Evolutionary conservation across 2,329 filamentous ascomycete genomes (phyloP).

Genomic region (Dactylonectria macrodidyma): DNA sequence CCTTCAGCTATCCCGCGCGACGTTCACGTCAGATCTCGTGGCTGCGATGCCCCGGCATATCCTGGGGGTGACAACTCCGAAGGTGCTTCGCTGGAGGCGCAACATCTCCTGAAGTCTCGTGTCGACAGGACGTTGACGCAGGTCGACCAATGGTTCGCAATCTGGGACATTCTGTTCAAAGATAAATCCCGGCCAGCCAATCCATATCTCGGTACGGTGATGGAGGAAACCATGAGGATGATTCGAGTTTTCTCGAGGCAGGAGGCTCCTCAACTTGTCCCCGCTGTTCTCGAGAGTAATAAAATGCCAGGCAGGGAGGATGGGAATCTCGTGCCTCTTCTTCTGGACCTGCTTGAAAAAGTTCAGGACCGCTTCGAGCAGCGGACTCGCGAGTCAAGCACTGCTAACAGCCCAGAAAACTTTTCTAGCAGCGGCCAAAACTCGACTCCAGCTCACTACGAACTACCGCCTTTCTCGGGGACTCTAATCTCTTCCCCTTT

Average conservation of each 20-base stretch:
- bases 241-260: conserved; percentile 30
- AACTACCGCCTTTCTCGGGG: background rate
- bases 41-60: background rate
- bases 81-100: conserved; percentile 24
- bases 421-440: background rate
- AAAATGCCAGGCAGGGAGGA: background rate
- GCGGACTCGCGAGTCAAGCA: background rate
- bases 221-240: conserved; percentile 31
- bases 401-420: background rate
- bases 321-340: background rate
- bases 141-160: conserved; percentile 33
- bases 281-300: background rate
- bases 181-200: background rate
- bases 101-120: conserved; percentile 25
- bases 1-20: conserved; percentile 8
- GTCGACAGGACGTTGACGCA: conserved; percentile 15
- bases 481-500: too few species aligned
- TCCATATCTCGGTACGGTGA: conserved; percentile 25
- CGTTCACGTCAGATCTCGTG: conserved; percentile 13
- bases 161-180: conserved; percentile 37
- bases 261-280: conserved; percentile 2
- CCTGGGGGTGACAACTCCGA: background rate
- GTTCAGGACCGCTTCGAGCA: conserved; percentile 5
- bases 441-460: background rate
- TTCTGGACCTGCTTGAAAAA: background rate